Conservation (phyloP, 2,329 filamentous ascomycete species). For the Hypoxylon sp. region DNA sequence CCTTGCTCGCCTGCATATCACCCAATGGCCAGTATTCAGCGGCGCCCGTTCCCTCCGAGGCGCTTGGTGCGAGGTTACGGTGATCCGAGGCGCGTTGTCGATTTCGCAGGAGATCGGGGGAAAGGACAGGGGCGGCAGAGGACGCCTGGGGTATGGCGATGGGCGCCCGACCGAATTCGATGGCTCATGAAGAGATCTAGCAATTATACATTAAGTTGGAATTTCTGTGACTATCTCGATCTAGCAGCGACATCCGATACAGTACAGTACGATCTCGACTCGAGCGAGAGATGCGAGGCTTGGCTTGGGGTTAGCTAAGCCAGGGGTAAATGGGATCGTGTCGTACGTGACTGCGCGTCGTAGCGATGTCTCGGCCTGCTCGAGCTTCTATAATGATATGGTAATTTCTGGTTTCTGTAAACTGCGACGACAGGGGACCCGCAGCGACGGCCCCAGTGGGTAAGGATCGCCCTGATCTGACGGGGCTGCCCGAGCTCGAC, state of each 20-base stretch:
- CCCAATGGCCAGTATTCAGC: conserved; percentile 32
- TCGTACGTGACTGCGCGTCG: conserved; percentile 14
- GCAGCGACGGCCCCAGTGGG: conserved; percentile 1
- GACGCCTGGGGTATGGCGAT: conserved; percentile 29
- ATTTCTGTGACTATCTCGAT: background rate
- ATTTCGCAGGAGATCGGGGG: background rate
- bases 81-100: conserved; percentile 5
- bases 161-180: conserved; percentile 25
- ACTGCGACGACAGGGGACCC: conserved; percentile 11
- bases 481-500: conserved; percentile 22
- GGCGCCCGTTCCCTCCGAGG: conserved; percentile 37
- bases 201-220: conserved; percentile 1
- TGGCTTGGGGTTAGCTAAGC: background rate
- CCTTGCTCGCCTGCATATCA: conserved; percentile 52
- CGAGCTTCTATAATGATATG: conserved; percentile 5
- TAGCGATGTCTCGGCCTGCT: conserved; percentile 6
- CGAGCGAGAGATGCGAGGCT: conserved; percentile 8
- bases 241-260: background rate
- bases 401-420: conserved; percentile 12
- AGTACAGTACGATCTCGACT: background rate
- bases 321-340: conserved; percentile 4
- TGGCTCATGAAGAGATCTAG: conserved; percentile 28
- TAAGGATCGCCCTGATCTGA: conserved; percentile 18
- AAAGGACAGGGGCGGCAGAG: background rate
- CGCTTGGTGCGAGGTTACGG: conserved; percentile 2